A percentile compares a stretch with the other conserved stretches of the same genome.
Evolutionary conservation across 495 filamentous ascomycete genomes (phyloP).

Genomic region (Apiosordaria backusii): DNA sequence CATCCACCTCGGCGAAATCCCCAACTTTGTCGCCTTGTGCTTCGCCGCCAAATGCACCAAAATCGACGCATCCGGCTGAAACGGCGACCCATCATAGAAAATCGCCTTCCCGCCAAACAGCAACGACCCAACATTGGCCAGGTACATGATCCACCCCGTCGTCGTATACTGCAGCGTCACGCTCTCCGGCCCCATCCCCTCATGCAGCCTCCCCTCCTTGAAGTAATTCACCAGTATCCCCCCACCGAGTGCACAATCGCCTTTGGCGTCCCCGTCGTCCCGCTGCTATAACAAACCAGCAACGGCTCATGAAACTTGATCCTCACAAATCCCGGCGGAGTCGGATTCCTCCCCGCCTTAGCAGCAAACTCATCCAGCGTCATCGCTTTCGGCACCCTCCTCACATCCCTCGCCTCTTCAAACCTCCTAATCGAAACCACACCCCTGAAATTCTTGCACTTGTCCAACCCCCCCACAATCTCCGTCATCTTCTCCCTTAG

Average conservation of each 20-base stretch:
- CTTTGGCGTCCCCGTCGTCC: slow-evolving; percentile 72
- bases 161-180: slow-evolving; percentile 58
- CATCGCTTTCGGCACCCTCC: slow-evolving; percentile 49
- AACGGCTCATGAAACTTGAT: slow-evolving; percentile 66
- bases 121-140: slow-evolving; percentile 52
- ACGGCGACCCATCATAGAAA: slow-evolving; percentile 75
- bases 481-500: slow-evolving; percentile 67
- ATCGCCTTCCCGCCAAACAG: slow-evolving; percentile 55
- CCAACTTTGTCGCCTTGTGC: slow-evolving; percentile 59
- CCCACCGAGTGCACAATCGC: slow-evolving; percentile 71
- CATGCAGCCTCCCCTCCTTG: slow-evolving; percentile 63
- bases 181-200: slow-evolving; percentile 44
- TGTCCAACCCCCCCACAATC: slow-evolving; percentile 57
- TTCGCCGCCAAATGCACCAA: slow-evolving; percentile 58
- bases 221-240: slow-evolving; percentile 53
- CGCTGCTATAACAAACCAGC: slow-evolving; percentile 67
- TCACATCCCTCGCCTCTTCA: slow-evolving; percentile 55
- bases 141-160: slow-evolving; percentile 86
- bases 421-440: slow-evolving; percentile 67
- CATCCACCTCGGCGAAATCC: slow-evolving; percentile 71
- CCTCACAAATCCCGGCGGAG: slow-evolving; percentile 52
- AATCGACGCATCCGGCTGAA: slow-evolving; percentile 58
- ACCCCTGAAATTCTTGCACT: slow-evolving; percentile 57
- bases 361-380: slow-evolving; percentile 53
- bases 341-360: slow-evolving; percentile 34